These are phyloP conservation scores for Mallotus repandus DNA, from an alignment of 441 rosid species.

Conservation along the genomic window DNA sequence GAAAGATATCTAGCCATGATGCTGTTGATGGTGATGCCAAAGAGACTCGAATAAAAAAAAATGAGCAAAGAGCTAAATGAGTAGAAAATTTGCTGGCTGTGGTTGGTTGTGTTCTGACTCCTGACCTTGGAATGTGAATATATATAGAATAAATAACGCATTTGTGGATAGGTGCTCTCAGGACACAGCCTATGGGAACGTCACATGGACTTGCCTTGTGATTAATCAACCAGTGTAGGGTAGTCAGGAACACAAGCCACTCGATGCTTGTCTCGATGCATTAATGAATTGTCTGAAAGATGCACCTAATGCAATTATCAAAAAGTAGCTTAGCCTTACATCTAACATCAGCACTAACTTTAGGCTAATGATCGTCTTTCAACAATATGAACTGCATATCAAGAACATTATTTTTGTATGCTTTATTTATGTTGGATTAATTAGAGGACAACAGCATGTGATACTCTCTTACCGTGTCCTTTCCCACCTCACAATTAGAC, in stretches of 20 bases:
- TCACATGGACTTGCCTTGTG: slow-evolving; percentile 32
- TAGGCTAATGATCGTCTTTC: too few species aligned
- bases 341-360: background rate
- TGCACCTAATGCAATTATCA: background rate
- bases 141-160: too few species aligned
- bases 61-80: too few species aligned
- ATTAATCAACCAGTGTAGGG: background rate
- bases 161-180: too few species aligned
- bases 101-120: too few species aligned
- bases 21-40: too few species aligned
- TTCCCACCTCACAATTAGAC: background rate
- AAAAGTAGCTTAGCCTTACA: too few species aligned
- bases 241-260: background rate
- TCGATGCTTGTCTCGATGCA: background rate
- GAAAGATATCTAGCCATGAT: too few species aligned
- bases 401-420: background rate
- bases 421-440: background rate
- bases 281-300: background rate
- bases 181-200: background rate
- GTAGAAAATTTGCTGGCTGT: too few species aligned
- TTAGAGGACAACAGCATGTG: slow-evolving; percentile 33
- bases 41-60: too few species aligned
- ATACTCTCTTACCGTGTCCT: background rate
- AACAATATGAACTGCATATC: too few species aligned
- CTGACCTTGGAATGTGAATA: too few species aligned